phyloP scores from a whole-genome alignment of 176 grass and related monocot species.

The Aegilops speltoides region DNA sequence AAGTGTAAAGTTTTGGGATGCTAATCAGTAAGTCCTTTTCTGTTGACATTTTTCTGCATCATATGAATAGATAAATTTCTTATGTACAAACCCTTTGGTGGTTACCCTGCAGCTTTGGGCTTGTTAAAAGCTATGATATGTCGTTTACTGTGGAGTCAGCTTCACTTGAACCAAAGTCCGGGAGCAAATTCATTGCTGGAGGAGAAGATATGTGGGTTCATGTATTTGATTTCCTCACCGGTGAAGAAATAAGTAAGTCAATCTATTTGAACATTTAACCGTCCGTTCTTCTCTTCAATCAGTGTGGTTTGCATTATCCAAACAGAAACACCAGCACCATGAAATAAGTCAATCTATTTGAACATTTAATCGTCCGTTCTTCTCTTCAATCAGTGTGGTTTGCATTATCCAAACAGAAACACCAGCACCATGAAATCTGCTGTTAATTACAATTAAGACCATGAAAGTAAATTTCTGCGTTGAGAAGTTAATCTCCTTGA shows the following conservation, averaged over 20 bases:
- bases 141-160: constrained; percentile 79
- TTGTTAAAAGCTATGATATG: constrained; percentile 95
- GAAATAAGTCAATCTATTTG: constrained; percentile 36
- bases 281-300: not conserved
- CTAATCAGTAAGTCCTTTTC: constrained; percentile 55
- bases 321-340: no score
- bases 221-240: constrained; percentile 75
- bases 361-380: not conserved
- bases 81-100: not conserved
- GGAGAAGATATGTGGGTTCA: constrained; percentile 96
- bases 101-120: constrained; percentile 61
- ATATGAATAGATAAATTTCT: not conserved
- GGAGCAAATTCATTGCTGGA: constrained; percentile 76
- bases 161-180: constrained; percentile 76
- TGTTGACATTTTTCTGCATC: not conserved
- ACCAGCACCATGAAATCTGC: not conserved
- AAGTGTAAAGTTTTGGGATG: constrained; percentile 91
- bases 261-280: not conserved
- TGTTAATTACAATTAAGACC: not conserved
- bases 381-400: not conserved
- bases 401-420: not conserved
- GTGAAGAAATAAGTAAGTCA: constrained; percentile 81
- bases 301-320: not conserved
- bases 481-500: not conserved
- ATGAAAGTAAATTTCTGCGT: not conserved